Base-by-base conservation (phyloP, 441 rosid species). In the Rhodomyrtus psidioides region DNA sequence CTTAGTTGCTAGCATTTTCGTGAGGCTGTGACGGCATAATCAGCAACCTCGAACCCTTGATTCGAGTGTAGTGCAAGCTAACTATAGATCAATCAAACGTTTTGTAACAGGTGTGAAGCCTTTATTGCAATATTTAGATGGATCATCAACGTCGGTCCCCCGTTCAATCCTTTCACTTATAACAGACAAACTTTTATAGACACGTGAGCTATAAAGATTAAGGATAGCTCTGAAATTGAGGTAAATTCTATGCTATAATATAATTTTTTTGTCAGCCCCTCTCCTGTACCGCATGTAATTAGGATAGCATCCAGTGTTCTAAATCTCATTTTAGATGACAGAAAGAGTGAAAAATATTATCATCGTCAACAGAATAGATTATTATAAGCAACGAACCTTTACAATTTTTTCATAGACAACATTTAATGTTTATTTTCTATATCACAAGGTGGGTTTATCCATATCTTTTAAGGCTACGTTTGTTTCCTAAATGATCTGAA, bases 61-160 rank as follows among this genome's bases (percentile, higher is more conserved):
- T 1, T 70, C 0, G 0, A 0, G 2, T 65, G 4, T 8, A 34
- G 4, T 10, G 16, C 1, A 19, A 12, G 7, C 12, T 9, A 34
- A 3, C 0, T 5, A 5, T 65, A 10, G 21, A 26, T 70, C 49
- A 1, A 70, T 70, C n/a, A 39, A 34, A 5, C 3, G 12, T 10
- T 10, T 13, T 4, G 6, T 3, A 2, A 9, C 2, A 2, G 14
- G 3, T 6, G 15, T 1, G n/a, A 0, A 0, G 15, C 49, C 8
- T 70, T 70, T 21, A 21, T 70, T 39, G n/a, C 9, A 12, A 34
- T 62, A 62, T 4, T 1, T 21, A 5, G 14, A 65, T 0, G 1
- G 6, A 65, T 34, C 12, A 2, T 12, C 6, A 65, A 65, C 34
- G 23, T 0, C 26, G 0, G 4, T 34, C 24, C 12, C 15, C 49